phyloP scores from a whole-genome alignment of 2,329 filamentous ascomycete species.

The Fusarium dimerum region DNA sequence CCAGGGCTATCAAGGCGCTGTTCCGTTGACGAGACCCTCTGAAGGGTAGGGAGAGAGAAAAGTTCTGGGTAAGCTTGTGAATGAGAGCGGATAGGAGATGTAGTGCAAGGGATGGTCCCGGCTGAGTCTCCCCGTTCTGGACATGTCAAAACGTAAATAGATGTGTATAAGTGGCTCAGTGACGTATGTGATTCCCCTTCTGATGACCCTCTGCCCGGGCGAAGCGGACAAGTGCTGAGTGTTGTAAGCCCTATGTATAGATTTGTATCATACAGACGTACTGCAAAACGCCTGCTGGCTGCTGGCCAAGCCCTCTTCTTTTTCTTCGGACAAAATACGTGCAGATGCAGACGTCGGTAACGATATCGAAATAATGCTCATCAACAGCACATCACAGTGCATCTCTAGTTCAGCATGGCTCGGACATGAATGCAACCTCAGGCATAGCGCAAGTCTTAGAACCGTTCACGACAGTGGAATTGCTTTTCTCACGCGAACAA shows the following conservation, averaged over 20 bases:
- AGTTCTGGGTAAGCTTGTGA: not conserved
- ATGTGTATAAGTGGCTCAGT: slow-evolving; percentile 21
- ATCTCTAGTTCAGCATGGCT: slow-evolving; percentile 2
- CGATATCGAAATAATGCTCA: not conserved
- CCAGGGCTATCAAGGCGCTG: not conserved
- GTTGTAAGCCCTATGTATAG: slow-evolving; percentile 3
- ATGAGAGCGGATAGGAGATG: not conserved
- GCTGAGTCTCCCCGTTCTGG: slow-evolving; percentile 18
- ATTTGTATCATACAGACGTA: not conserved
- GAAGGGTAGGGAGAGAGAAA: not conserved
- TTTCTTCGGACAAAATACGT: not conserved
- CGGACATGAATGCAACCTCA: slow-evolving; percentile 20
- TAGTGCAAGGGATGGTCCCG: not conserved
- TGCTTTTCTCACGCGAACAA: slow-evolving; percentile 25
- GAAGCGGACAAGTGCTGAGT: not conserved
- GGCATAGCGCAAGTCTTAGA: slow-evolving; percentile 14
- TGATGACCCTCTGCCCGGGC: slow-evolving; percentile 10
- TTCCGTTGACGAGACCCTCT: too few species aligned
- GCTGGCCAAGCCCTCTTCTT: not conserved
- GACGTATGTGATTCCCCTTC: slow-evolving; percentile 26
- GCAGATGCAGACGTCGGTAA: slow-evolving; percentile 4
- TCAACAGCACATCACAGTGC: not conserved
- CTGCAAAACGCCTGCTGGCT: not conserved
- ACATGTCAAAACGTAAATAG: slow-evolving; percentile 10
- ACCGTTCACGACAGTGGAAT: slow-evolving; percentile 13